phyloP scores from a whole-genome alignment of 164 flowering plant genomes.

The Umbellularia californica region DNA sequence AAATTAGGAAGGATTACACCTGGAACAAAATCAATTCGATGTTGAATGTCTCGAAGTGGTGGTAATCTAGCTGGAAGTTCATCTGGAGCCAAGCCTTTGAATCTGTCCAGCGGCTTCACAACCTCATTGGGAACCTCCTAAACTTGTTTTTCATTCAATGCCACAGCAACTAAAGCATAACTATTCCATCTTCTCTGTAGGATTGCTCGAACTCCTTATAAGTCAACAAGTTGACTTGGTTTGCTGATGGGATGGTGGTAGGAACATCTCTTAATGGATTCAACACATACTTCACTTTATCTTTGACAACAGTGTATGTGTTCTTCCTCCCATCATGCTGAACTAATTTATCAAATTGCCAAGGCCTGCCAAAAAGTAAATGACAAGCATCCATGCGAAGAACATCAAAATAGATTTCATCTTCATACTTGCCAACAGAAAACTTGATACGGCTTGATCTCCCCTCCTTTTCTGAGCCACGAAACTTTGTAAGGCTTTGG shows the following conservation, averaged over 20 bases:
- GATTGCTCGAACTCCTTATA: neutral
- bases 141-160: neutral
- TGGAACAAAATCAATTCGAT: constrained; percentile 1
- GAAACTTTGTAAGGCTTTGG: neutral
- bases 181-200: neutral
- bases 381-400: constrained; percentile 1
- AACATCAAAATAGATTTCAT: neutral
- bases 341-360: neutral
- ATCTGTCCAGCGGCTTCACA: neutral
- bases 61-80: neutral
- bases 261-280: neutral
- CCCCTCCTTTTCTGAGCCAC: neutral
- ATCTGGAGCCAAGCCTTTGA: neutral
- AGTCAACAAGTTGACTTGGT: neutral
- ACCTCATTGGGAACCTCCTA: neutral
- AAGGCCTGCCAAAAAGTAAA: neutral
- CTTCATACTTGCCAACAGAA: neutral
- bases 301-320: too few species aligned
- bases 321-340: neutral
- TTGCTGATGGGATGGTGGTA: too few species aligned
- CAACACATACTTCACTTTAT: neutral
- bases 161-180: neutral
- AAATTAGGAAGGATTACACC: neutral
- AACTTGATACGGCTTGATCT: neutral
- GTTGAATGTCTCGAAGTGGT: neutral